phyloP scores from a whole-genome alignment of 208 protist genomes.

The Leishmania amazonensis region DNA sequence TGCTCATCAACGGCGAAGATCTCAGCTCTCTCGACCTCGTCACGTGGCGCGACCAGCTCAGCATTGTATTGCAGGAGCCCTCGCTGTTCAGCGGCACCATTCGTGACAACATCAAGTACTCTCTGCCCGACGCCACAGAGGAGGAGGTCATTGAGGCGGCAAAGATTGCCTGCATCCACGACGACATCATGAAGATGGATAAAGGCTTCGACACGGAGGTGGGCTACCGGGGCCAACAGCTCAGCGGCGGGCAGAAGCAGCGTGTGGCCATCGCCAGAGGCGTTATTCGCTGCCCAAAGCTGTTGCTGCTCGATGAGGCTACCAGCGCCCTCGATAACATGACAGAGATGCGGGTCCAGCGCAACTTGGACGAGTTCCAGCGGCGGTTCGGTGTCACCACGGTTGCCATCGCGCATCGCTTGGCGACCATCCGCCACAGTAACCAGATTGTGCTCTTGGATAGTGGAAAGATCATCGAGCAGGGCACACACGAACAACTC shows the following conservation, averaged over 20 bases:
- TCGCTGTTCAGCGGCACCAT: constrained; percentile 79
- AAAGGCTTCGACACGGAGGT: constrained; percentile 71
- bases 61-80: constrained; percentile 85
- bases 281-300: constrained; percentile 57
- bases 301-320: constrained; percentile 85
- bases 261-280: constrained; percentile 76
- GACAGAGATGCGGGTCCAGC: constrained; percentile 80
- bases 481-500: constrained; percentile 76
- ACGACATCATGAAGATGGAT: constrained; percentile 31
- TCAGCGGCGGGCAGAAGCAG: constrained; percentile 76
- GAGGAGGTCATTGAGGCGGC: constrained; percentile 48
- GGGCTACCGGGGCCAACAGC: constrained; percentile 56
- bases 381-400: constrained; percentile 50
- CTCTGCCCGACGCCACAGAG: constrained; percentile 43
- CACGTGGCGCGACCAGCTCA: constrained; percentile 60
- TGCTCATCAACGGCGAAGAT: constrained; percentile 48
- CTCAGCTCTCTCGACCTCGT: constrained; percentile 42
- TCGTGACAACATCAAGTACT: constrained; percentile 74
- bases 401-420: constrained; percentile 83
- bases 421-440: constrained; percentile 77
- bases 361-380: constrained; percentile 55
- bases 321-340: constrained; percentile 83
- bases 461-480: constrained; percentile 74
- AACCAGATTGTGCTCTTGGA: constrained; percentile 80
- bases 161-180: constrained; percentile 43